Evolutionary conservation across 129 eudicot genomes (phyloP), one percentile per base, ranked within the genome.

Genomic region (Artemisia argyi): DNA sequence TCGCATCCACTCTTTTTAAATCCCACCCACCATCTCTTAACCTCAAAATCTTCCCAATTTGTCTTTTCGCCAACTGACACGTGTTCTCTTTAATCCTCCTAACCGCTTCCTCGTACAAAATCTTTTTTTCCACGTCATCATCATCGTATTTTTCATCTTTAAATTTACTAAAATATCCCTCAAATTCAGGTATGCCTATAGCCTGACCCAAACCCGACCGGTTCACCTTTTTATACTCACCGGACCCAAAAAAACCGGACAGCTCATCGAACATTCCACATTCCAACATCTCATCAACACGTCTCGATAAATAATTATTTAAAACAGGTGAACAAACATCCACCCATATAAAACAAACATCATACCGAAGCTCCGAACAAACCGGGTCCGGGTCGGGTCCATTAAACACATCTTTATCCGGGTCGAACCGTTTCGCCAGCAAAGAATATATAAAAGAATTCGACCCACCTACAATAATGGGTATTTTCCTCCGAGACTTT

Each of bases 251-350:
- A 49, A 76, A 89, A 65, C 81, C 78, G 3, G 60, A 68, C 8
- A 93, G 60, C 66, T 93, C 98, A 39, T 89, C 90, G 15, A 81
- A 57, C 98, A 93, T 93, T 0, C 96, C 98, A 39, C 88, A 75
- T 44, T 85, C 92, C 7, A 93, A 60, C 98, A 93, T 89, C 68
- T 89, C 98, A 28, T 89, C 97, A 2, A 93, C 98, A 14, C 98
- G 88, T 30, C 79, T 87, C 0, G 16, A 52, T 49, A 93, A 49
- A 19, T 93, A 89, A 65, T 72, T 55, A 52, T 93, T 80, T 48
- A 93, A 66, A 20, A 87, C 85, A 0, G 87, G 90, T 11, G 68
- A 11, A 7, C 80, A 63, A 1, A 89, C 92, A 74, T 93, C 90
- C 0, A 93, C 87, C 86, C 87, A 83, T 19, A 93, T 50, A 58